Conservation (phyloP, 306 rosid species). For the Luffa aegyptiaca region DNA sequence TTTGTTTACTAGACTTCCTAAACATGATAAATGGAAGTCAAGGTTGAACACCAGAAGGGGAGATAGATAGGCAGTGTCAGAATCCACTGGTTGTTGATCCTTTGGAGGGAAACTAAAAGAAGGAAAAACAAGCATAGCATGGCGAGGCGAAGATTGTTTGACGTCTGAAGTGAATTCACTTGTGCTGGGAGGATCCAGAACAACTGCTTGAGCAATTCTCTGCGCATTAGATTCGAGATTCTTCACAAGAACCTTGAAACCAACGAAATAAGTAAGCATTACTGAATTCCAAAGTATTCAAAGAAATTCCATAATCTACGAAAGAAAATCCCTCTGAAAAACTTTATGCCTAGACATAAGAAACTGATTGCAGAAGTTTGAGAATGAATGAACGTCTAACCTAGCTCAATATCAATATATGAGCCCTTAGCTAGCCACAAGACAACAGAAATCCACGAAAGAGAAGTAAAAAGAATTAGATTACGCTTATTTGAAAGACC, state of each 20-base stretch:
- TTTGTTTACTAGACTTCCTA: conserved; percentile 46
- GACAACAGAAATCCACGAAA: not conserved
- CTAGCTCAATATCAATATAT: not conserved
- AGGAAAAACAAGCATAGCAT: conserved; percentile 59
- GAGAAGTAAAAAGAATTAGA: not conserved
- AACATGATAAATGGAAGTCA: conserved; percentile 61
- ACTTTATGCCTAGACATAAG: not conserved
- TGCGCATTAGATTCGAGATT: conserved; percentile 43
- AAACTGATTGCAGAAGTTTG: not conserved
- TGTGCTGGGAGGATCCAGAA: conserved; percentile 58
- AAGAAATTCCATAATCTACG: not conserved
- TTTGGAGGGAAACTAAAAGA: conserved; percentile 37
- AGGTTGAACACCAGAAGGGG: conserved; percentile 79
- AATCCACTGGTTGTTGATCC: conserved; percentile 14
- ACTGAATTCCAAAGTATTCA: not conserved
- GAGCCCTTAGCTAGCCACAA: not conserved
- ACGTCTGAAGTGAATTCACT: conserved; percentile 1
- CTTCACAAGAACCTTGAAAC: conserved; percentile 56
- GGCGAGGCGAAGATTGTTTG: conserved; percentile 23
- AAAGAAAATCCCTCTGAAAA: not conserved
- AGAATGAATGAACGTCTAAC: not conserved
- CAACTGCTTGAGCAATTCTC: conserved; percentile 62
- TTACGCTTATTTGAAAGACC: not conserved
- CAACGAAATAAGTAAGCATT: not conserved
- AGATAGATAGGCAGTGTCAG: conserved; percentile 56